Base-by-base conservation (phyloP, 306 rosid genomes). In the Malus sieversii region DNA sequence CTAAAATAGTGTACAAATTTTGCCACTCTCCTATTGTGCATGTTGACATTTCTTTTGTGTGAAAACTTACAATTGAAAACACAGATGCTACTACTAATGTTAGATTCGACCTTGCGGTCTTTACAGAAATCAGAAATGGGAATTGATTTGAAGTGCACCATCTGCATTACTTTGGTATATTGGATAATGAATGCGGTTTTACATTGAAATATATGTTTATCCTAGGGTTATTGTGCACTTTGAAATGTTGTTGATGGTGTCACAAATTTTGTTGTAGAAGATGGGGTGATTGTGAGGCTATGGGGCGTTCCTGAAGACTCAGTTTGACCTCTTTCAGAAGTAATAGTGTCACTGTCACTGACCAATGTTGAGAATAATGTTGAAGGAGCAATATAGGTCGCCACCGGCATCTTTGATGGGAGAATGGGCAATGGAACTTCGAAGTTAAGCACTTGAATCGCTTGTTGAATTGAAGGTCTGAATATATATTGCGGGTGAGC, bases 371-470 rank as follows among this genome's bases (percentile, higher is more conserved):
- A 55, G 60, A 55, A 25, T 55, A 4, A 55, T 55, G 25, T 2
- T 10, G 38, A 68, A 53, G 13, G 42, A 8, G 42, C 19, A 38
- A 4, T 3, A 68, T 8, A 68, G 19, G 45, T 30, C 2, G 69
- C 33, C 42, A 15, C 13, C 0, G 80, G 69, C 65, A 65, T 23
- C 2, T 12, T 10, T 12, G 44, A 71, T 55, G 73, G 77, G 15
- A 76, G 74, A 44, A 4, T 23, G 1, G 80, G 80, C 35, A 57
- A 23, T n/a, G 70, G 64, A 64, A 70, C 77, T 45, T 80, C 69
- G 0, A 48, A 48, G 62, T 29, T 70, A 9, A 70, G 42, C 9
- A 29, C 61, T 27, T 29, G 74, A 2, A 70, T 70, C 2, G 60
- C 25, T 46, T 46, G 62, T 10, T 18, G 11, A 3, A 51, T 30